These are phyloP conservation scores for Skeletonema tropicum DNA, from an alignment of 108 stramenopile genomes.

Conservation along the genomic window DNA sequence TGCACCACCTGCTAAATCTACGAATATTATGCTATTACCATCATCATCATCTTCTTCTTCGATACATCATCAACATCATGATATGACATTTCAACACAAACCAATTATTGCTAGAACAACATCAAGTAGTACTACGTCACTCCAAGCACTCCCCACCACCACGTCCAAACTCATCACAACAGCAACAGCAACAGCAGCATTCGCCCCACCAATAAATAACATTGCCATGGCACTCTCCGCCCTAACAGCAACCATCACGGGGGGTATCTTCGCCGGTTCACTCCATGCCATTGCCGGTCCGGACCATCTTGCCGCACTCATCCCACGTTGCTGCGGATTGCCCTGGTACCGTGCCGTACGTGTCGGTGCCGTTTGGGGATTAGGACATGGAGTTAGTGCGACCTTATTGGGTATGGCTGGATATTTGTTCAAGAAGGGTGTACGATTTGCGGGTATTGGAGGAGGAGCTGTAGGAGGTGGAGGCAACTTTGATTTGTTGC, in stretches of 20 bases:
- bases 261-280: conserved; percentile 89
- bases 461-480: conserved; percentile 26
- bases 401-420: conserved; percentile 84
- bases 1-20: background rate
- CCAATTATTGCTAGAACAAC: background rate
- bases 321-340: conserved; percentile 91
- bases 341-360: conserved; percentile 85
- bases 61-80: background rate
- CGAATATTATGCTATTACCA: background rate
- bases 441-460: conserved; percentile 31
- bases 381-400: conserved; percentile 95
- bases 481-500: conserved; percentile 33
- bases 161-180: background rate
- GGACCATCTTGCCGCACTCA: conserved; percentile 93
- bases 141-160: conserved; percentile 2
- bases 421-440: conserved; percentile 77
- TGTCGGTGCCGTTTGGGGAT: conserved; percentile 95
- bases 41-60: background rate
- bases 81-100: background rate
- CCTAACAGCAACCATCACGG: conserved; percentile 70
- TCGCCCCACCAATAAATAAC: background rate
- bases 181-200: background rate
- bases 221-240: conserved; percentile 37
- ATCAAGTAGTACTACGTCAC: background rate
- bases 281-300: conserved; percentile 97